Conservation (phyloP, 192 early-diverging fungal genomes). For the Polychytrium aggregatum region DNA sequence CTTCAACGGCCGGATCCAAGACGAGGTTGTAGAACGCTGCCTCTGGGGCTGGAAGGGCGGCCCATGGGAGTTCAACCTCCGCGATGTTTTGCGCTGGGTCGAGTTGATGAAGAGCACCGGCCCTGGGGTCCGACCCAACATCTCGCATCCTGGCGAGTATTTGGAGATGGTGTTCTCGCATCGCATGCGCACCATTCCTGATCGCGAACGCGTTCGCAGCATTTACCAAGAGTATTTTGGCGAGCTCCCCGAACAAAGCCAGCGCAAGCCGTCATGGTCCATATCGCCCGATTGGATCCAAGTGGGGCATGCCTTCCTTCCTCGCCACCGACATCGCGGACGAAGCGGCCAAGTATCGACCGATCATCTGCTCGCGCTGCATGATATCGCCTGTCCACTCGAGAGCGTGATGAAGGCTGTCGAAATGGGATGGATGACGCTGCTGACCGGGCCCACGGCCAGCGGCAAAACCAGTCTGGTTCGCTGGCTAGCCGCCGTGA, state of each 20-base stretch:
- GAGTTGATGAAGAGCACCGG: slow-evolving; percentile 55
- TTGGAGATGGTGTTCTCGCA: slow-evolving; percentile 80
- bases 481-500: slow-evolving; percentile 65
- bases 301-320: slow-evolving; percentile 11
- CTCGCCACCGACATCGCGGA: slow-evolving; percentile 3
- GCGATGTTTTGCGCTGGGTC: slow-evolving; percentile 93
- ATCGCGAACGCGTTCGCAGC: slow-evolving; percentile 44
- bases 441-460: slow-evolving; percentile 72
- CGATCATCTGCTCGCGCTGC: slow-evolving; percentile 45
- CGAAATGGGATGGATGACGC: slow-evolving; percentile 83
- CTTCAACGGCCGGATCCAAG: slow-evolving; percentile 80
- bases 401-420: slow-evolving; percentile 80
- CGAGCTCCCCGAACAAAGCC: slow-evolving; percentile 1
- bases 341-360: slow-evolving; percentile 20
- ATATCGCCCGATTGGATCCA: slow-evolving; percentile 6
- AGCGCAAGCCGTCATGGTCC: slow-evolving; percentile 6
- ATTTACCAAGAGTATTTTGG: slow-evolving; percentile 16
- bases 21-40: slow-evolving; percentile 68
- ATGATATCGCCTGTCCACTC: no score
- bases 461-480: slow-evolving; percentile 85
- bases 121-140: background rate
- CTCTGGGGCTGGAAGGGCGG: slow-evolving; percentile 64
- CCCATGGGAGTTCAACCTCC: slow-evolving; percentile 98
- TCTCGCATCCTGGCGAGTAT: slow-evolving; percentile 55
- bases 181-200: slow-evolving; percentile 72